Evolutionary conservation across 768 basidiomycete species (phyloP).

Genomic region (Mycena indigotica): DNA sequence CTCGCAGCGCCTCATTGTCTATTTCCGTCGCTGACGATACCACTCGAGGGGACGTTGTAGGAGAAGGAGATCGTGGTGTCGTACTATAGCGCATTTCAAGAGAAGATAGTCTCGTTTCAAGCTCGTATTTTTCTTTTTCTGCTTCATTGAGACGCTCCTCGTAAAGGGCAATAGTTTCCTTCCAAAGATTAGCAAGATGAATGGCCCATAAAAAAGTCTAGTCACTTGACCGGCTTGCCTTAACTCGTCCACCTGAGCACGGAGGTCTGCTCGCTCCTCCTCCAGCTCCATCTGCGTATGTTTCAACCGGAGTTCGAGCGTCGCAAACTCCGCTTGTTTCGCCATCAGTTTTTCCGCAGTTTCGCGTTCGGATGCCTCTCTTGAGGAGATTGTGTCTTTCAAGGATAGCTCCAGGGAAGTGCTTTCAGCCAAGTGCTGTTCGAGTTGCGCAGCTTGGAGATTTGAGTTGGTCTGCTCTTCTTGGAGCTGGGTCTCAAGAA

Average conservation of each 20-base stretch:
- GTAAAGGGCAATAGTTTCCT: slow-evolving; percentile 95
- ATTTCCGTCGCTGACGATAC: slow-evolving; percentile 81
- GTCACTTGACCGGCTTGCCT: slow-evolving; percentile 85
- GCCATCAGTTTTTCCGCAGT: slow-evolving; percentile 51
- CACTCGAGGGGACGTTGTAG: slow-evolving; percentile 31
- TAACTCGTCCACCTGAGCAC: slow-evolving; percentile 78
- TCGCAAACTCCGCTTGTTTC: slow-evolving; percentile 62
- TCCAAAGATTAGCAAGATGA: slow-evolving; percentile 12
- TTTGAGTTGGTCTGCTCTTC: background rate
- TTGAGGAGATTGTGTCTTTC: slow-evolving; percentile 53
- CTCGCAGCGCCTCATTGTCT: slow-evolving; percentile 89
- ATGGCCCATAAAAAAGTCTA: slow-evolving; percentile 1
- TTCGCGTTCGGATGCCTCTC: slow-evolving; percentile 53
- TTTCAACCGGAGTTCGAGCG: slow-evolving; percentile 45
- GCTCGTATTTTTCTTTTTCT: slow-evolving; percentile 74
- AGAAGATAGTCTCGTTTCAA: slow-evolving; percentile 62
- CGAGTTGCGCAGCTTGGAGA: slow-evolving; percentile 14
- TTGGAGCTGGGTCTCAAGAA: background rate
- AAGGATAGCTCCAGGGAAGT: slow-evolving; percentile 49
- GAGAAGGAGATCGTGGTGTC: slow-evolving; percentile 32
- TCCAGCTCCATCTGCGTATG: slow-evolving; percentile 36
- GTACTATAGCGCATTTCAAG: slow-evolving; percentile 51
- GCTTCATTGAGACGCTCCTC: slow-evolving; percentile 81
- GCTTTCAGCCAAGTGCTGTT: slow-evolving; percentile 39
- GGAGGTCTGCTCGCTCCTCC: slow-evolving; percentile 68